Percentiles rank a stretch among this genome's conserved stretches.
Conservation (phyloP, 1,139 yeast genomes). For the Pichia sp. region DNA sequence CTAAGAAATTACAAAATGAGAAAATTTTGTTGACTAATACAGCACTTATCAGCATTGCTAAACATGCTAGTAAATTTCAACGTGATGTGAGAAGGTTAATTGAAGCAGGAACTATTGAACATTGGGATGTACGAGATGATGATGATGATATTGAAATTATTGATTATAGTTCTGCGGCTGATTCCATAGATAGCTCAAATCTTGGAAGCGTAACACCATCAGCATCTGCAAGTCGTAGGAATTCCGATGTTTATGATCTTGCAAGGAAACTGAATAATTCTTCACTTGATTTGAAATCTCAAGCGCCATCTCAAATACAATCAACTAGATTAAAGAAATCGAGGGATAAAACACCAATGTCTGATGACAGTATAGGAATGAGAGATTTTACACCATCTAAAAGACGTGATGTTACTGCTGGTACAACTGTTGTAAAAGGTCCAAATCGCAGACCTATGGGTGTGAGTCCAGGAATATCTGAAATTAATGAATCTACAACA, state of each 20-base stretch:
- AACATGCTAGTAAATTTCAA: conserved; percentile 68
- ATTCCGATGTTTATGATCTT: conserved; percentile 1
- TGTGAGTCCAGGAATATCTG: no score
- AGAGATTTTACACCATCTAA: conserved; percentile 10
- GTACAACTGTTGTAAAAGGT: conserved; percentile 14
- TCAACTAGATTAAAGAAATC: no score
- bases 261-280: conserved; percentile 8
- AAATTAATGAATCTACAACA: no score
- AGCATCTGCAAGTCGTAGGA: background rate
- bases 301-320: conserved; percentile 2
- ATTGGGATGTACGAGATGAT: conserved; percentile 28
- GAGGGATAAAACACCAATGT: conserved; percentile 14
- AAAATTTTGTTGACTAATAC: conserved; percentile 79
- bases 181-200: background rate
- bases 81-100: conserved; percentile 72
- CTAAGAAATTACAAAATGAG: conserved; percentile 63
- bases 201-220: conserved; percentile 1
- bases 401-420: conserved; percentile 12
- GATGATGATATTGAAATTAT: conserved; percentile 13
- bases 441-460: conserved; percentile 36
- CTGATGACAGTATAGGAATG: conserved; percentile 3
- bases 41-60: conserved; percentile 67
- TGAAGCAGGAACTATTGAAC: conserved; percentile 72
- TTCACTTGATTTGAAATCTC: conserved; percentile 6
- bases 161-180: background rate